These are phyloP conservation scores for Poa pratensis DNA, from an alignment of 176 grass and related monocot species.

Conservation along the genomic window DNA sequence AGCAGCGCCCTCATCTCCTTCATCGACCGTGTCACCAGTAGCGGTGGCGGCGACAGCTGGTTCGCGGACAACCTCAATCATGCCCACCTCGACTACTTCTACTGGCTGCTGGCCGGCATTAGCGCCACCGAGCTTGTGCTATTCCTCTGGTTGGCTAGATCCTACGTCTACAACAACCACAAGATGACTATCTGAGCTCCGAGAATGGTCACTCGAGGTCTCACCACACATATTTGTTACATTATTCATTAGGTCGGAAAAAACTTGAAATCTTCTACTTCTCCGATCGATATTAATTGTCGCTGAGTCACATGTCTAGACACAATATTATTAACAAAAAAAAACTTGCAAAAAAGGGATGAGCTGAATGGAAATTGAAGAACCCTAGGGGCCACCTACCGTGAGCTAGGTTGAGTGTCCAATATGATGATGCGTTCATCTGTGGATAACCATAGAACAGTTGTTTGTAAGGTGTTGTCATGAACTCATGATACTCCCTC, in stretches of 20 bases:
- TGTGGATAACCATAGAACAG: background rate
- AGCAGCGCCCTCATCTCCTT: slow-evolving; percentile 55
- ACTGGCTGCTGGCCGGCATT: slow-evolving; percentile 54
- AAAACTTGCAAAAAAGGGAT: background rate
- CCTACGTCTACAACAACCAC: background rate
- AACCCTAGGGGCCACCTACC: background rate
- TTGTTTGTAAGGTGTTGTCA: background rate
- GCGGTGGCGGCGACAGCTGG: slow-evolving; percentile 47
- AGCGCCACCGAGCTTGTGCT: background rate
- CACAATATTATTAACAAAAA: background rate
- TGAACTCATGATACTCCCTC: no score
- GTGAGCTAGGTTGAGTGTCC: background rate
- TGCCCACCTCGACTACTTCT: slow-evolving; percentile 72
- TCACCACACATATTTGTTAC: background rate
- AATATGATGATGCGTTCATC: background rate
- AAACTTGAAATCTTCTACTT: background rate
- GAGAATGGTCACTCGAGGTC: background rate
- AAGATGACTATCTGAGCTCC: background rate
- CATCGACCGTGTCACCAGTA: slow-evolving; percentile 42
- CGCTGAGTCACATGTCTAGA: no score
- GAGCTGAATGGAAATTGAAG: background rate
- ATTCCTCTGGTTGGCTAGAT: background rate
- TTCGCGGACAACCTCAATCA: slow-evolving; percentile 56
- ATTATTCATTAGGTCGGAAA: background rate
- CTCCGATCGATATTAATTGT: no score